Evolutionary conservation across 495 filamentous ascomycete genomes (phyloP), one percentile per base, ranked within the genome.

Genomic region (Hyaloscypha hepaticicola): DNA sequence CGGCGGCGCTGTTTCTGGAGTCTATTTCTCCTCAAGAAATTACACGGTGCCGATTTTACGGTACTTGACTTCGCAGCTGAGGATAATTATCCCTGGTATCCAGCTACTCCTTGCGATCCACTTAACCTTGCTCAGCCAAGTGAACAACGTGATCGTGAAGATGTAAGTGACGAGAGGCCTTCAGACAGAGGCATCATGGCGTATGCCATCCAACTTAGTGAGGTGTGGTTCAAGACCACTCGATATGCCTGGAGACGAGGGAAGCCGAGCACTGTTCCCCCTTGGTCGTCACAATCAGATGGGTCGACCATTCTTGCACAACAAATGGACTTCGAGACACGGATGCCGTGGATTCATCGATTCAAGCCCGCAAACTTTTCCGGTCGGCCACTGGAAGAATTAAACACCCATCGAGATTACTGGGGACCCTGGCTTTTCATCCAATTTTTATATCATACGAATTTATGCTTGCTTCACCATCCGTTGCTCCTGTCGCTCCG

Each of bases 391-490:
- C 29, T 69, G 2, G 77, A 81, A 27, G 75, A 79, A 7, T 65
- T 82, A 1, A 72, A 79, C 45, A 58, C 68, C 0, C 74, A 77
- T 62, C 73, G 79, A 12, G 74, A 78, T 45, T 81, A 80, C 69
- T 81, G 79, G 79, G 78, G 77, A 0, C 78, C 79, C 3, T 82
- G 78, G 76, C 75, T 82, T 52, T 60, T 81, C 33, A 77, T 79
- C 51, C 79, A 82, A 57, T 78, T 80, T 61, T 66, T 82, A 41
- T 82, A 82, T 58, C 79, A 82, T 63, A 81, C 79, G 14, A 81
- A 76, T 45, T 66, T 82, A 9, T 82, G 78, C 62, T 72, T 82
- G 8, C 70, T 82, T 25, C 81, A 81, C 22, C 79, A 82, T 62
- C 79, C 79, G 0, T 72, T 82, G 3, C 70, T 82, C 0, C 65